Conservation (phyloP, 371 early-diverging fungal species). For the Mortierella sp. region DNA sequence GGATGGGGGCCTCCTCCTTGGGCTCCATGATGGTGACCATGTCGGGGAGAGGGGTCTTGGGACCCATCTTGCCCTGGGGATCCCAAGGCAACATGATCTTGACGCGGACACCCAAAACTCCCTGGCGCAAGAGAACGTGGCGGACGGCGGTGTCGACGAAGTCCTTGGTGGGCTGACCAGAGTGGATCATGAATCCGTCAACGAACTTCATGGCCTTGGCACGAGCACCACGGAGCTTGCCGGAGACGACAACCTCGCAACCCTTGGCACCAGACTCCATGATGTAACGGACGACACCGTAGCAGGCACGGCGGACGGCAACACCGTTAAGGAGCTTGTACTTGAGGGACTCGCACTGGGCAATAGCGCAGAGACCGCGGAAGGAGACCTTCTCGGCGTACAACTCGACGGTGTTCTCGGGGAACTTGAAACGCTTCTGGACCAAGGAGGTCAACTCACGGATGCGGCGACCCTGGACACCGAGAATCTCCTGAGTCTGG, state of each 20-base stretch:
- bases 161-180: conserved; percentile 98
- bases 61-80: conserved; percentile 96
- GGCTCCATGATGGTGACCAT: conserved; percentile 96
- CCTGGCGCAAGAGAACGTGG: conserved; percentile 99
- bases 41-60: conserved; percentile 98
- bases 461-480: conserved; percentile 99
- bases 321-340: conserved; percentile 98
- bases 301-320: conserved; percentile 98
- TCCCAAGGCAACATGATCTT: conserved; percentile 99
- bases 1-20: conserved; percentile 85
- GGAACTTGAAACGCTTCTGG: conserved; percentile 99
- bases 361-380: conserved; percentile 99
- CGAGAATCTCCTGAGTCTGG: conserved; percentile 98
- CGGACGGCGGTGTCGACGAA: conserved; percentile 98
- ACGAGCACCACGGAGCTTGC: conserved; percentile 99
- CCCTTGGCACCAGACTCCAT: conserved; percentile 99
- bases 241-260: conserved; percentile 99
- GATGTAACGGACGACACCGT: conserved; percentile 98
- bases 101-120: conserved; percentile 99
- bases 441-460: conserved; percentile 98
- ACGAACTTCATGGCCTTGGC: conserved; percentile 99
- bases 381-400: conserved; percentile 99
- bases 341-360: conserved; percentile 99
- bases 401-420: conserved; percentile 97
- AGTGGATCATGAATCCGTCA: conserved; percentile 99